Percentiles rank a stretch among this genome's conserved stretches.
phyloP scores from a whole-genome alignment of 2,329 filamentous ascomycete genomes.

The Setomelanomma holmii region DNA sequence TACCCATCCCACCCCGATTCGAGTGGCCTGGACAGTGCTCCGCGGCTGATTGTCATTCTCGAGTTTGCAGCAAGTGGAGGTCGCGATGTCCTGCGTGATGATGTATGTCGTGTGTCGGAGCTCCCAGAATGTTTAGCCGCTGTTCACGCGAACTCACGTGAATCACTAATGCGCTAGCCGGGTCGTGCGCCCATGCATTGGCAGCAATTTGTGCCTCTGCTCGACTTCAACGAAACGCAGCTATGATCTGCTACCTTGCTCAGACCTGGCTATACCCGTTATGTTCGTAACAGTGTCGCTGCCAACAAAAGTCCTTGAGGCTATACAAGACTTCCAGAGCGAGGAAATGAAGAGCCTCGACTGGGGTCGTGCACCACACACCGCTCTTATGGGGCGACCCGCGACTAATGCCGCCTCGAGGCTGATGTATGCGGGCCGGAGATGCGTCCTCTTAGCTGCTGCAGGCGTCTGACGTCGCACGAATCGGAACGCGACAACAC shows the following conservation, averaged over 20 bases:
- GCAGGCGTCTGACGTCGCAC: conserved; percentile 27
- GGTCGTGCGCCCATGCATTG: not conserved
- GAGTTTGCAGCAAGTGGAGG: conserved; percentile 19
- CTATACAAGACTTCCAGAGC: no score
- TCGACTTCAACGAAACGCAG: no score
- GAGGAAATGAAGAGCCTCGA: no score
- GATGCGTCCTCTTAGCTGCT: conserved; percentile 14
- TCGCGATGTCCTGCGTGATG: no score
- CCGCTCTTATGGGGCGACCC: conserved; percentile 16
- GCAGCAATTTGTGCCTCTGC: no score
- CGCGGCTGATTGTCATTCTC: conserved; percentile 40
- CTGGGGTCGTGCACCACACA: no score
- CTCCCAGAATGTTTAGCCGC: conserved; percentile 6
- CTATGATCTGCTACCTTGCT: no score
- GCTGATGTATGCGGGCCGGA: conserved; percentile 30
- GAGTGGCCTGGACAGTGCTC: conserved; percentile 19
- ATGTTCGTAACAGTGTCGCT: no score
- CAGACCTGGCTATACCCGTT: no score
- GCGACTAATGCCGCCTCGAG: conserved; percentile 17
- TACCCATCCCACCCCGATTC: conserved; percentile 47
- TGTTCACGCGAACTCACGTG: not conserved
- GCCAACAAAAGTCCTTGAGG: no score
- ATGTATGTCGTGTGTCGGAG: no score
- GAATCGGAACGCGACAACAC: conserved; percentile 45
- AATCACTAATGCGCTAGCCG: not conserved